phyloP scores from a whole-genome alignment of 345 rosid species.

The Hevea brasiliensis region DNA sequence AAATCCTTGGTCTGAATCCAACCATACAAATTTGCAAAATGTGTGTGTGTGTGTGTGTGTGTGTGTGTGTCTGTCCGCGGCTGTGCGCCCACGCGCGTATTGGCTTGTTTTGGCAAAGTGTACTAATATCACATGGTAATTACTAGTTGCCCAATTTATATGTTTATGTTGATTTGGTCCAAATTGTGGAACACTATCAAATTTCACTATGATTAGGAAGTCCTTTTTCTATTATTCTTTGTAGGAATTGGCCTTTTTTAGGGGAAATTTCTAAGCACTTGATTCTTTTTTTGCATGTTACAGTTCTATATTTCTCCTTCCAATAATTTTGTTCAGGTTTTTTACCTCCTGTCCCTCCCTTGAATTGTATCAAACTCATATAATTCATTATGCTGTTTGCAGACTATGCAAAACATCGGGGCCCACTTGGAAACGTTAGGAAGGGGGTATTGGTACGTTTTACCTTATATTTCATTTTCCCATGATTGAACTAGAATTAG shows the following conservation, averaged over 20 bases:
- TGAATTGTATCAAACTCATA: background rate
- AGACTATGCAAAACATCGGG: slow-evolving; percentile 84
- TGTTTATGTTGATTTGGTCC: background rate
- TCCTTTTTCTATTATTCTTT: background rate
- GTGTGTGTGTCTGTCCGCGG: too few relatives aligned
- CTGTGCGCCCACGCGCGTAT: too few relatives aligned
- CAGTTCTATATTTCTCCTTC: background rate
- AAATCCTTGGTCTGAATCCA: background rate
- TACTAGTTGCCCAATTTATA: background rate
- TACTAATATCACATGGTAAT: background rate
- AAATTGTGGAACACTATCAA: background rate
- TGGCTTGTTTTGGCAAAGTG: background rate
- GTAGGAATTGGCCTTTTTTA: background rate
- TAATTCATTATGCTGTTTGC: slow-evolving; percentile 29
- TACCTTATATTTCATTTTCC: background rate
- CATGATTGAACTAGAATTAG: background rate
- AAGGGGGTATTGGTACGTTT: slow-evolving; percentile 91
- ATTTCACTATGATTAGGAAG: background rate
- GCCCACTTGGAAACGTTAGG: slow-evolving; percentile 91
- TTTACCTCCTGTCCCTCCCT: background rate
- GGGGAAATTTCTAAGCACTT: background rate
- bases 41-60: too few relatives aligned
- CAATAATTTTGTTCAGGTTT: background rate
- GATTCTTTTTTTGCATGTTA: background rate
- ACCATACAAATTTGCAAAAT: background rate